phyloP scores from a whole-genome alignment of 306 rosid species.

The Canavalia gladiata region DNA sequence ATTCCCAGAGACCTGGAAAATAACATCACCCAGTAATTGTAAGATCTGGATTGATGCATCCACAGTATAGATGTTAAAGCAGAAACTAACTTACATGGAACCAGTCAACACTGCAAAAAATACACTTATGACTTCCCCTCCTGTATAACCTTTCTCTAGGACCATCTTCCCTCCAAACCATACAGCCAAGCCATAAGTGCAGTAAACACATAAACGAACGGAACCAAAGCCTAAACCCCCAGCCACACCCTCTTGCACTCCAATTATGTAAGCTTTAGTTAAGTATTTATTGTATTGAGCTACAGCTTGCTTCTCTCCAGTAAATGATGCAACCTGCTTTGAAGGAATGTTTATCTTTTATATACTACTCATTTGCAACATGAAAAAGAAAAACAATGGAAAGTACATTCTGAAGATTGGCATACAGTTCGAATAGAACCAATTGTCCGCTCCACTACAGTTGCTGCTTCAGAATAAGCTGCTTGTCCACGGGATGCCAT shows the following conservation, averaged over 20 bases:
- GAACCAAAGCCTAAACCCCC: slow-evolving; percentile 71
- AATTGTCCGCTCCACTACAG: slow-evolving; percentile 70
- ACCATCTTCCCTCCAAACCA: slow-evolving; percentile 87
- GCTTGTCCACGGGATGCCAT: slow-evolving; percentile 76
- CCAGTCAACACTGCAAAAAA: slow-evolving; percentile 69
- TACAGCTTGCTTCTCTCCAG: slow-evolving; percentile 77
- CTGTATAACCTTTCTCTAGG: slow-evolving; percentile 70
- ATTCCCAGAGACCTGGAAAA: slow-evolving; percentile 63
- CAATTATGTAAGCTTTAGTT: slow-evolving; percentile 66
- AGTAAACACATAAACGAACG: slow-evolving; percentile 57
- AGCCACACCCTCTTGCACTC: slow-evolving; percentile 75
- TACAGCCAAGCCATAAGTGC: slow-evolving; percentile 63
- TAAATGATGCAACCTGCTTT: slow-evolving; percentile 80
- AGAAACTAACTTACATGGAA: slow-evolving; percentile 65
- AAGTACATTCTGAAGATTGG: slow-evolving; percentile 5
- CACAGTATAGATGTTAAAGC: background rate
- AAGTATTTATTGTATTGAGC: slow-evolving; percentile 62
- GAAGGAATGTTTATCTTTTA: slow-evolving; percentile 32
- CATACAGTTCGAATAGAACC: slow-evolving; percentile 87
- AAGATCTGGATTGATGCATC: slow-evolving; percentile 33
- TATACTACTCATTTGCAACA: background rate
- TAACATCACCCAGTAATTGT: background rate
- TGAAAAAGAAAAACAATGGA: slow-evolving; percentile 26
- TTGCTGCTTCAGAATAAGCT: slow-evolving; percentile 80
- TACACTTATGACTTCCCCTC: slow-evolving; percentile 67